Evolutionary conservation across 2,329 filamentous ascomycete genomes (phyloP), one percentile per base, ranked within the genome.

Genomic region (Thielaviopsis ethacetica): DNA sequence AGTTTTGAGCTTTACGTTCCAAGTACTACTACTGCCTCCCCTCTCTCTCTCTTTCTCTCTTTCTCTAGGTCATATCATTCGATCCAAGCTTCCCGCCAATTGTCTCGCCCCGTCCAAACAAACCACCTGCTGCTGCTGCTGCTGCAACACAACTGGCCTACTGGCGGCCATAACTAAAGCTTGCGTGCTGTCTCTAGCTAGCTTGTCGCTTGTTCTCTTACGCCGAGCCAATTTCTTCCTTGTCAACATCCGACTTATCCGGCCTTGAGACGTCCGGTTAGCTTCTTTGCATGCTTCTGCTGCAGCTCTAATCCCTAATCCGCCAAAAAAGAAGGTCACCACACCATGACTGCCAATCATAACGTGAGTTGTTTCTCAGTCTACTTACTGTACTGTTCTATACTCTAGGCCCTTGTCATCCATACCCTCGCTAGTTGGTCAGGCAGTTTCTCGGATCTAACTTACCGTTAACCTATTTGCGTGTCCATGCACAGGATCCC

Each of bases 401-500:
- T 27, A 27, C 26, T 9, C 4, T 12, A 34, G 30, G 30, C 30
- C 30, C 30, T 2, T 34, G 30, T 9, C 7, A 34, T 34, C 7
- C 30, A 34, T 34, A 12, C 5, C 30, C 10, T 34, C 30, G 30
- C 30, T 34, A 34, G 30, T 34, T 34, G 5, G 30, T 34, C 10
- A 6, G 30, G 7, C 17, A 12, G 21, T 19, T 26, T n/a, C 22
- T 22, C 27, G 21, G 26, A 41, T 22, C 21, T 10, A 50, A 15
- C 47, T 50, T 34, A 9, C n/a, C 44, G 19, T 21, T 49, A 49
- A 49, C 44, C n/a, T n/a, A 49, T 21, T 49, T 26, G 6, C n/a
- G 9, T 27, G 26, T 9, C n/a, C 44, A 49, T 21, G 6, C 53
- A 30, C 63, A 79, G 76, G 82, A 85, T 63, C 82, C 82, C 49